phyloP scores from a whole-genome alignment of 306 rosid genomes.

The Cucumis melo region DNA sequence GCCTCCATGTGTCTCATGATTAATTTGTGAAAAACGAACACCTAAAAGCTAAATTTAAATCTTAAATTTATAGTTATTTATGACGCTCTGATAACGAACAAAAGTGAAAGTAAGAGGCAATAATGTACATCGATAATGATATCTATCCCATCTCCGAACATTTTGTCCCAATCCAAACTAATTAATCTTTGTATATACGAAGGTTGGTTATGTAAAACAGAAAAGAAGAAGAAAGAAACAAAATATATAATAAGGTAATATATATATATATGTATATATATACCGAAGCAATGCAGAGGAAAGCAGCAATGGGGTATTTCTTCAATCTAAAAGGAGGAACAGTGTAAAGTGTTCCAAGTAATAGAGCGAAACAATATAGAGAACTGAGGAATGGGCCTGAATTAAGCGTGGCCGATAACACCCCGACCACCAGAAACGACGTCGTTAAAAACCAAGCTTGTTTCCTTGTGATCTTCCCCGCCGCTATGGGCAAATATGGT shows the following conservation, averaged over 20 bases:
- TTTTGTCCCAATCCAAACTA: too few species aligned
- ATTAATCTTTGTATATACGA: too few species aligned
- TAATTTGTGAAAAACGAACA: too few species aligned
- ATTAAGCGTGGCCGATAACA: slow-evolving; percentile 47
- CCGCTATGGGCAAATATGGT: slow-evolving; percentile 89
- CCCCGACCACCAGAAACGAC: slow-evolving; percentile 59
- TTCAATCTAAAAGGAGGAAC: slow-evolving; percentile 92
- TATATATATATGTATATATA: too few species aligned
- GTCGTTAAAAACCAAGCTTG: slow-evolving; percentile 76
- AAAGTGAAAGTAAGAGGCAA: too few species aligned
- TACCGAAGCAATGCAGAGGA: slow-evolving; percentile 91
- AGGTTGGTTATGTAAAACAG: not conserved
- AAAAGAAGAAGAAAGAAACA: not conserved
- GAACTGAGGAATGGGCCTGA: slow-evolving; percentile 76
- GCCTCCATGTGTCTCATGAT: too few species aligned
- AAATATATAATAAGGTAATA: not conserved
- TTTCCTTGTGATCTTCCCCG: slow-evolving; percentile 77
- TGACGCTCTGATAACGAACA: too few species aligned
- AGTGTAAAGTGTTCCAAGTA: slow-evolving; percentile 85
- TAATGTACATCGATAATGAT: too few species aligned
- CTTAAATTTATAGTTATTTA: too few species aligned
- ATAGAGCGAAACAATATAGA: slow-evolving; percentile 65
- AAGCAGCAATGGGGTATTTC: slow-evolving; percentile 83
- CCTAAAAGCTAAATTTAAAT: too few species aligned
- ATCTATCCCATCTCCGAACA: too few species aligned